Conservation (phyloP, 768 basidiomycete species). For the Rhodotorula graminis region DNA sequence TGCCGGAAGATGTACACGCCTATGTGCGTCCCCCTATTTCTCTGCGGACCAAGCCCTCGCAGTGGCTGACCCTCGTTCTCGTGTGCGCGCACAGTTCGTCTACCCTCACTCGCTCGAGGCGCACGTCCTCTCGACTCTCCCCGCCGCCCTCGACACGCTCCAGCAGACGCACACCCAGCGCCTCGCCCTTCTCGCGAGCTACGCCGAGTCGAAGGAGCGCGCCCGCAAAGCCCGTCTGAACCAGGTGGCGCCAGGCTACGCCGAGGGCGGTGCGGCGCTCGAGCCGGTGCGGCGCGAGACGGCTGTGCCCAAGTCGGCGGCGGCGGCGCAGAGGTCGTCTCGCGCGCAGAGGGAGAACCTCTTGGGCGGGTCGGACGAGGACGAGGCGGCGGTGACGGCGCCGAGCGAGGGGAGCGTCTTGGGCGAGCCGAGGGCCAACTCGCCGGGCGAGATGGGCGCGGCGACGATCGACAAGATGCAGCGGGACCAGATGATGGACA, state of each 20-base stretch:
- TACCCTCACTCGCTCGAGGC: constrained; percentile 92
- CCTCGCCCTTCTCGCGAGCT: constrained; percentile 63
- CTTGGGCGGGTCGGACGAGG: constrained; percentile 14
- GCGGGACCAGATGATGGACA: constrained; percentile 69
- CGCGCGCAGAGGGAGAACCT: constrained; percentile 24
- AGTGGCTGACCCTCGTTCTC: not conserved
- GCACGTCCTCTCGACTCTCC: constrained; percentile 71
- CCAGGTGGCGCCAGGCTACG: constrained; percentile 77
- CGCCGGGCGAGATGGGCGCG: constrained; percentile 32
- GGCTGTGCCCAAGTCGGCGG: not conserved
- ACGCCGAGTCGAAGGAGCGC: constrained; percentile 55
- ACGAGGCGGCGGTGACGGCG: constrained; percentile 12
- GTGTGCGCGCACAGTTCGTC: constrained; percentile 62
- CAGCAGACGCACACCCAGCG: constrained; percentile 63
- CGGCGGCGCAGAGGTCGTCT: constrained; percentile 2
- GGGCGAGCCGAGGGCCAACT: not conserved
- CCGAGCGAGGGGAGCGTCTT: not conserved
- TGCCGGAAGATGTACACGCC: constrained; percentile 80
- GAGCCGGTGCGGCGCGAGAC: constrained; percentile 51
- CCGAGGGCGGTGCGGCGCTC: constrained; percentile 60
- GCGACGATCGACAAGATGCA: constrained; percentile 43
- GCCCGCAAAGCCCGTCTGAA: constrained; percentile 64
- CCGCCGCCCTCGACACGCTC: constrained; percentile 64
- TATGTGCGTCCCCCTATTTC: constrained; percentile 58
- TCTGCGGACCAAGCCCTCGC: too few species aligned